phyloP scores from a whole-genome alignment of 1,139 yeast species.

The Scheffersomyces stambukii region DNA sequence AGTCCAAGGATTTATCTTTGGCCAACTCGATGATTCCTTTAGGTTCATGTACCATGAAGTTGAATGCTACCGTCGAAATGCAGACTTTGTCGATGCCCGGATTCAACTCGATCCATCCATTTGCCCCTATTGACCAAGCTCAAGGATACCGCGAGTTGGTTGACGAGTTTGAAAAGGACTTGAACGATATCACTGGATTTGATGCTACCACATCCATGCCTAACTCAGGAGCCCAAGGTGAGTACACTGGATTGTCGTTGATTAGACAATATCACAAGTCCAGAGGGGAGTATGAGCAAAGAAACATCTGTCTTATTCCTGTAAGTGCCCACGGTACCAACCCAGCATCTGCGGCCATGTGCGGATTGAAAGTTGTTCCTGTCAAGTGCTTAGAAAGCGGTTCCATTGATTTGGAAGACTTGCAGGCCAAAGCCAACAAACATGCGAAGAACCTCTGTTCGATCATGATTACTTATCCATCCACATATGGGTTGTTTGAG shows the following conservation, averaged over 20 bases:
- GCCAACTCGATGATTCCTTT: slow-evolving; percentile 97
- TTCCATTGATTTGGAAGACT: slow-evolving; percentile 75
- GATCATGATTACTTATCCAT: slow-evolving; percentile 94
- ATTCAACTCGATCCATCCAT: slow-evolving; percentile 83
- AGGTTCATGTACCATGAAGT: slow-evolving; percentile 97
- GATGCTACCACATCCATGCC: slow-evolving; percentile 92
- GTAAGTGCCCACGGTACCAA: slow-evolving; percentile 98
- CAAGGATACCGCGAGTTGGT: slow-evolving; percentile 76
- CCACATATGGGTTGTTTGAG: slow-evolving; percentile 94
- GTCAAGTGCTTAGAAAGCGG: slow-evolving; percentile 85
- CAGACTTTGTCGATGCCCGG: slow-evolving; percentile 93
- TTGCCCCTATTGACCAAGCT: slow-evolving; percentile 85
- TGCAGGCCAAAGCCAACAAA: slow-evolving; percentile 68
- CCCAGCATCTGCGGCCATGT: slow-evolving; percentile 98
- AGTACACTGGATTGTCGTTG: slow-evolving; percentile 88
- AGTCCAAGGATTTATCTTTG: slow-evolving; percentile 83
- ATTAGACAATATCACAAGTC: slow-evolving; percentile 75
- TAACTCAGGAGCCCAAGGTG: slow-evolving; percentile 98
- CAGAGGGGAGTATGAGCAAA: slow-evolving; percentile 59
- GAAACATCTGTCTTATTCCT: slow-evolving; percentile 91
- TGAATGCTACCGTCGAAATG: slow-evolving; percentile 95
- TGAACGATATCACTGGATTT: slow-evolving; percentile 93
- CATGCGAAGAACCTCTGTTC: slow-evolving; percentile 75
- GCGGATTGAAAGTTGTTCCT: slow-evolving; percentile 90
- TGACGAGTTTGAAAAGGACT: slow-evolving; percentile 72